Evolutionary conservation across 2,329 filamentous ascomycete genomes (phyloP), one percentile per base, ranked within the genome.

Genomic region (Scorias spongiosa): DNA sequence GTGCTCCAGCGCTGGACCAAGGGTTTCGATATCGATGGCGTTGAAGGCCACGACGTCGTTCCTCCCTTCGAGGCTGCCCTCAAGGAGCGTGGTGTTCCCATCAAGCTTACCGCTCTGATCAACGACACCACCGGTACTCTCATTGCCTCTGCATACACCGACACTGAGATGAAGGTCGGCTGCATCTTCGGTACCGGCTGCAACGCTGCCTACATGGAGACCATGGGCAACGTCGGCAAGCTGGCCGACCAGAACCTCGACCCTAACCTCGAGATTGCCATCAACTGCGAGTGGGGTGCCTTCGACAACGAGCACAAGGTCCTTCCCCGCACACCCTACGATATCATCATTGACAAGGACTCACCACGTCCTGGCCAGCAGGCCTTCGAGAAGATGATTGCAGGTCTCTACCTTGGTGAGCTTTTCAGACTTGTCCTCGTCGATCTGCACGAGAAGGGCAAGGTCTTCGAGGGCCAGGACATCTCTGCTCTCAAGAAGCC

Each of bases 171-270:
- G 76, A 87, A 80, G 67, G 91, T 96, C 57, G 91, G 91, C 44
- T 95, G 89, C 66, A 98, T 98, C 60, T 98, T 98, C 57, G 91
- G 91, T 55, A 98, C 91, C 10, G 91, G 91, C 47, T 95, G 91
- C 69, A 98, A 98, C 58, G 91, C 89, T 36, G 91, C 91, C 34
- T 98, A 98, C 69, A 93, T 98, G 83, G 91, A 98, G 66, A 68
- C 93, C 57, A 84, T 78, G 51, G 87, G 86, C 51, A 84, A 81
- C 10, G 86, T 98, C 51, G 89, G 88, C 51, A 98, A 98, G 72
- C 77, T 98, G 44, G 85, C 83, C 10, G 79, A 95, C 67, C 76
- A 93, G 72, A 91, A 93, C 57, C 75, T 96, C 32, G 83, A 87
- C 41, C 71, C 85, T 0, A 50, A 57, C 20, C 76, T 75, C 51